Conservation (phyloP, 768 basidiomycete species). For the Rhodotorula paludigena region DNA sequence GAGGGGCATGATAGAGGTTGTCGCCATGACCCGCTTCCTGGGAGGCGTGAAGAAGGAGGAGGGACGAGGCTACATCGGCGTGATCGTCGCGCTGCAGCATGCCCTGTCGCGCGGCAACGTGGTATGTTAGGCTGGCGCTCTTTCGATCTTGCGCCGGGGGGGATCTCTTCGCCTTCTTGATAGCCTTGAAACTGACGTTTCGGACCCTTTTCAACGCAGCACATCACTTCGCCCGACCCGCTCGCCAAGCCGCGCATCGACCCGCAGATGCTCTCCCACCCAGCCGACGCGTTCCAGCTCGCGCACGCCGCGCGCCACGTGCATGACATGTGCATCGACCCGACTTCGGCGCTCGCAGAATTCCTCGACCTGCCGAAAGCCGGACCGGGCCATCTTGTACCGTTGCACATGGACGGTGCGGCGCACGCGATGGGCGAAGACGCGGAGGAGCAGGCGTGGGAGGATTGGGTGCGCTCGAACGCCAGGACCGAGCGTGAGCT, state of each 20-base stretch:
- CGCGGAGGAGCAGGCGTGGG: conserved; percentile 1
- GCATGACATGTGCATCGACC: background rate
- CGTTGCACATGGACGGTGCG: background rate
- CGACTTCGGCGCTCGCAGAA: background rate
- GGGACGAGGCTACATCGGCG: conserved; percentile 11
- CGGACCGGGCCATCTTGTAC: background rate
- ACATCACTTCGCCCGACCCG: conserved; percentile 45
- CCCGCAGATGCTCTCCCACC: conserved; percentile 13
- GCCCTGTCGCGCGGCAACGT: background rate
- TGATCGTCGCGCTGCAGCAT: background rate
- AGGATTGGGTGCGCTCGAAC: background rate
- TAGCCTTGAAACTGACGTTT: conserved; percentile 39
- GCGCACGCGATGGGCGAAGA: background rate
- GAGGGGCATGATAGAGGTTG: conserved; percentile 16
- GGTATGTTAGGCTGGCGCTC: background rate
- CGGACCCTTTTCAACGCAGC: no score
- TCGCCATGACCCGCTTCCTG: conserved; percentile 20
- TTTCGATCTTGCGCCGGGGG: background rate
- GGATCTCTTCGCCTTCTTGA: no score
- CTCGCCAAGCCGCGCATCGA: conserved; percentile 20
- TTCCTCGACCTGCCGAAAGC: background rate
- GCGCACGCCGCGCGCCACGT: background rate
- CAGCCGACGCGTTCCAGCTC: conserved; percentile 2
- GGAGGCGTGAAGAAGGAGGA: background rate
- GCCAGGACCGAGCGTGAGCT: background rate